phyloP scores from a whole-genome alignment of 352 stramenopile genomes.

The Pythium plurisporium region DNA sequence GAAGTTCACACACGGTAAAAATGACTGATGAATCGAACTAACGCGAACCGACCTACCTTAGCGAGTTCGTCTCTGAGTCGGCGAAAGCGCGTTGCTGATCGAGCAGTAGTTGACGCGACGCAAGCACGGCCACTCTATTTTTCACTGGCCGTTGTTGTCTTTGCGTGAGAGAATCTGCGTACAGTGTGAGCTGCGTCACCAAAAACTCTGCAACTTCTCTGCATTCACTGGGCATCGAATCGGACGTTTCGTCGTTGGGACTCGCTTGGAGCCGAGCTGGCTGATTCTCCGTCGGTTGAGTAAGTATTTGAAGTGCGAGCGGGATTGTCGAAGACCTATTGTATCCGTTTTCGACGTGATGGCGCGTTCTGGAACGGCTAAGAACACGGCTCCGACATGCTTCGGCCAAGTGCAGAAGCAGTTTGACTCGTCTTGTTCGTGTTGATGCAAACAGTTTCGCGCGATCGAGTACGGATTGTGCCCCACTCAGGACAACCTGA shows the following conservation, averaged over 20 bases:
- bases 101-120: conserved; percentile 14
- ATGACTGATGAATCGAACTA: background rate
- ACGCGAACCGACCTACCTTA: conserved; percentile 6
- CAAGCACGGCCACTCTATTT: background rate
- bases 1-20: background rate
- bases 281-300: background rate
- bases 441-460: conserved; percentile 4
- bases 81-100: conserved; percentile 20
- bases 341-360: conserved; percentile 14
- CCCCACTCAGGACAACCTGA: background rate
- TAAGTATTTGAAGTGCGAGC: conserved; percentile 8
- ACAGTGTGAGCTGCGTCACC: conserved; percentile 1
- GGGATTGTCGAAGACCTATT: background rate
- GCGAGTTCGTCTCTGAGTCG: conserved; percentile 12
- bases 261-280: background rate
- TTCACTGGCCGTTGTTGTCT: background rate
- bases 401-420: conserved; percentile 17
- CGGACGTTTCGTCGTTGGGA: background rate
- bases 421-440: background rate
- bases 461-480: conserved; percentile 6
- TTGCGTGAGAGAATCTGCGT: conserved; percentile 2
- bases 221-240: background rate
- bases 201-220: conserved; percentile 15
- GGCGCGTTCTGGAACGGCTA: conserved; percentile 6
- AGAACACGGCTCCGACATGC: conserved; percentile 19